Evolutionary conservation across 1,284 basidiomycete species (phyloP), one percentile per base, ranked within the genome.

Genomic region (Heimioporus punctisporus): DNA sequence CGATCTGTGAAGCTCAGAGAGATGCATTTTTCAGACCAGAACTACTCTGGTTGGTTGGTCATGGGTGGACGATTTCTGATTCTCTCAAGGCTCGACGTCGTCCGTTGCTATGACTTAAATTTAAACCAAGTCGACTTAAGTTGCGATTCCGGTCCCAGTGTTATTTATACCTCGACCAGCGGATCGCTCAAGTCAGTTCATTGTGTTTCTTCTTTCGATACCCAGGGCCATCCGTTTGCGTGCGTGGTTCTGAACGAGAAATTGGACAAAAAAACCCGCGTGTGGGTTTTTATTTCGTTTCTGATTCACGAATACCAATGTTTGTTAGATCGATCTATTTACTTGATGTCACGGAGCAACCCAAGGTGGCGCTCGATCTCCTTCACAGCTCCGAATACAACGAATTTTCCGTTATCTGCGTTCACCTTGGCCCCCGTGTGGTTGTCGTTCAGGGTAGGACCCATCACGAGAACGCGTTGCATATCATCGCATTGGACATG

Each of bases 41-140:
- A 14, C 5, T 50, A 10, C 45, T 51, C 26, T 51, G 62, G 40
- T 54, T 63, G n/a, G n/a, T 39, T 51, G 53, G 25, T 62, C 25
- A 60, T 56, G 0, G 64, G 59, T 47, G 56, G 56, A 9, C 62
- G 62, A 12, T 66, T 60, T 46, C 27, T 63, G 14, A 14, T 66
- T 28, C 4, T 64, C 40, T 56, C 62, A 10, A 28, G 60, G 37
- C 49, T 30, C 24, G 46, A 60, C 7, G 53, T 62, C 49, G 48
- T 66, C 12, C 60, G 54, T 10, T 63, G 59, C 11, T 64, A 64
- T 43, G 64, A 65, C 46, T 37, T 63, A 46, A 52, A 34, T 39
- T 31, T 60, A 39, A 56, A 62, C 19, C n/a, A n/a, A n/a, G n/a
- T n/a, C 31, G 26, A n/a, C 1, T 46, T 46, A 8, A 57, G 63